phyloP scores from a whole-genome alignment of 192 early-diverging fungal species.

The Umbelopsis sp. region DNA sequence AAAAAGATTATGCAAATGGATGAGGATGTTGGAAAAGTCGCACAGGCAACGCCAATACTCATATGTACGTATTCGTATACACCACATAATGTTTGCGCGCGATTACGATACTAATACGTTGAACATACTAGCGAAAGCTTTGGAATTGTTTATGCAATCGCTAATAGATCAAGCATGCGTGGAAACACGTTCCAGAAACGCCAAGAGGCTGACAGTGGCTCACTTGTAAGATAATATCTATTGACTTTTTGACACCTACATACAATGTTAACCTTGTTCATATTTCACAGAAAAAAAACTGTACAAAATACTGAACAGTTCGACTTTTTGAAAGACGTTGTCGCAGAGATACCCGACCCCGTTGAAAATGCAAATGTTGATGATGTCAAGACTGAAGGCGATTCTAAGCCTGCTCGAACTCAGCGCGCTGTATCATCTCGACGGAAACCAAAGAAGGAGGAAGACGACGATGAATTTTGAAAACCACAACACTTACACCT shows the following conservation, averaged over 20 bases:
- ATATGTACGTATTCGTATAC: constrained; percentile 68
- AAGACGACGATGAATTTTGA: constrained; percentile 11
- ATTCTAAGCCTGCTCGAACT: constrained; percentile 7
- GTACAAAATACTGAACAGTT: constrained; percentile 85
- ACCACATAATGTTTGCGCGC: neutral
- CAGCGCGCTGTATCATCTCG: neutral
- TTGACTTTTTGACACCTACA: neutral
- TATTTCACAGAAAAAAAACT: constrained; percentile 68
- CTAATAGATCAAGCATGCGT: constrained; percentile 86
- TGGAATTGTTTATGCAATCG: constrained; percentile 95
- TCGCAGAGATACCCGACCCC: constrained; percentile 81
- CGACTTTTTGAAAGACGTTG: constrained; percentile 91
- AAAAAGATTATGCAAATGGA: constrained; percentile 99
- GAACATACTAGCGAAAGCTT: constrained; percentile 71
- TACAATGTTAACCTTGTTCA: neutral
- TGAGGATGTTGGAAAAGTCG: constrained; percentile 98
- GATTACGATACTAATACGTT: neutral
- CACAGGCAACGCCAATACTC: constrained; percentile 93
- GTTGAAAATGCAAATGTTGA: constrained; percentile 22
- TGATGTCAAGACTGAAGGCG: constrained; percentile 2
- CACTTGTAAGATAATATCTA: constrained; percentile 71
- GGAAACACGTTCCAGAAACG: constrained; percentile 75
- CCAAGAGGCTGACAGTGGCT: constrained; percentile 81
- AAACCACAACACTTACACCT: neutral
- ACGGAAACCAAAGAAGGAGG: constrained; percentile 17